phyloP scores from a whole-genome alignment of 148 eudicot species.

The Hydrangea macrophylla region DNA sequence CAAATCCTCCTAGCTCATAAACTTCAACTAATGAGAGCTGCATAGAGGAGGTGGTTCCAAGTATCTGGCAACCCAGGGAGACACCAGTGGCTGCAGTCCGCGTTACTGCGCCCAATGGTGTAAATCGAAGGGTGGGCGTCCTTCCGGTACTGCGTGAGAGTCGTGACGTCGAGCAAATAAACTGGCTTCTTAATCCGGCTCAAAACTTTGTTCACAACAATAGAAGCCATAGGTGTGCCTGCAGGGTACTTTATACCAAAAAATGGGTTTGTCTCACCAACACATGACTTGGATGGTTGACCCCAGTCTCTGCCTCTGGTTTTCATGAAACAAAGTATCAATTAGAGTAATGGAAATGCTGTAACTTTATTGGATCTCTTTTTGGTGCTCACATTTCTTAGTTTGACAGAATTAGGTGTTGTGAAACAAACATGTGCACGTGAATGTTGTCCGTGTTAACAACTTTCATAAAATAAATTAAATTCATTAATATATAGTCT shows the following conservation, averaged over 20 bases:
- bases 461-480: no score
- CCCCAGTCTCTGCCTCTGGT: conserved; percentile 22
- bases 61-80: conserved; percentile 58
- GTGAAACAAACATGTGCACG: no score
- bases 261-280: conserved; percentile 27
- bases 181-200: conserved; percentile 30
- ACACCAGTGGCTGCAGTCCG: conserved; percentile 67
- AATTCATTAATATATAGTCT: no score
- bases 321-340: neutral
- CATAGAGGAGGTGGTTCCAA: conserved; percentile 48
- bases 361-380: neutral
- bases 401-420: neutral
- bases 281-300: conserved; percentile 21
- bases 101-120: conserved; percentile 9
- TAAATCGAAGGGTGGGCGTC: conserved; percentile 45
- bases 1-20: no score
- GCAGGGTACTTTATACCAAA: conserved; percentile 25
- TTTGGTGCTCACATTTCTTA: neutral
- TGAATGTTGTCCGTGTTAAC: no score
- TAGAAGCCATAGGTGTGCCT: conserved; percentile 23
- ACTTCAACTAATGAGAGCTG: conserved; percentile 15
- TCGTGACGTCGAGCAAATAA: conserved; percentile 44
- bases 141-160: conserved; percentile 41
- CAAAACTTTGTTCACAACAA: conserved; percentile 35
- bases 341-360: neutral